Percentiles rank a stretch among this genome's conserved stretches.
phyloP scores from a whole-genome alignment of 1,139 yeast species.

The Spathaspora jeffriesii region DNA sequence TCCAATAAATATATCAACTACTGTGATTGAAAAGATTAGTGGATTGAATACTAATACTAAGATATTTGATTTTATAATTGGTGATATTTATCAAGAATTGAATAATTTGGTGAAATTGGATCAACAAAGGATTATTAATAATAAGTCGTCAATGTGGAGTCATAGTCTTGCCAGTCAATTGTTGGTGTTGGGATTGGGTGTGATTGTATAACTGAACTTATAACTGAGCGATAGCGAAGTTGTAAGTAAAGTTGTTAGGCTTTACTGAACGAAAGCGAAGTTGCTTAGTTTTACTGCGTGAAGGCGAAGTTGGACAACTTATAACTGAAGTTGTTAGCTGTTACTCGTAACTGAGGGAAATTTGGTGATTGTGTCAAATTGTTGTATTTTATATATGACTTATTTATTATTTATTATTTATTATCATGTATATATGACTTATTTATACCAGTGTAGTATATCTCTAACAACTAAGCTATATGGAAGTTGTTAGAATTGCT shows the following conservation, averaged over 20 bases:
- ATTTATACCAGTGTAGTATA: neutral
- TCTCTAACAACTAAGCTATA: too few species aligned
- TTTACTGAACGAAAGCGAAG: too few species aligned
- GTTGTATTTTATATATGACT: neutral
- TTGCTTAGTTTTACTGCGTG: too few species aligned
- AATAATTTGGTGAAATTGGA: constrained; percentile 53
- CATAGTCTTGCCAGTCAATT: constrained; percentile 62
- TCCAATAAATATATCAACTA: constrained; percentile 49
- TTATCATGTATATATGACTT: neutral
- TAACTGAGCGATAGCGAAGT: too few species aligned
- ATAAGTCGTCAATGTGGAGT: constrained; percentile 57
- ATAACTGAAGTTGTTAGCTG: too few species aligned
- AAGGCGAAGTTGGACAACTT: too few species aligned
- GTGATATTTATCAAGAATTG: constrained; percentile 60
- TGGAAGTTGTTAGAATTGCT: too few species aligned
- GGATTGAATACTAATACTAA: constrained; percentile 54
- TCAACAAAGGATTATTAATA: constrained; percentile 43
- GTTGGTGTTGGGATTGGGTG: constrained; percentile 59
- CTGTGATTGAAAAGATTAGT: constrained; percentile 60
- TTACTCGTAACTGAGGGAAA: too few species aligned
- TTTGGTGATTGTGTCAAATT: too few species aligned
- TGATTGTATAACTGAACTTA: constrained; percentile 45
- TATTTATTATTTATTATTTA: neutral
- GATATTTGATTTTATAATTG: constrained; percentile 53
- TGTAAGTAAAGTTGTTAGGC: too few species aligned